Base-by-base conservation (phyloP, 176 grass and related monocot species). In the Pontederia paniculata region DNA sequence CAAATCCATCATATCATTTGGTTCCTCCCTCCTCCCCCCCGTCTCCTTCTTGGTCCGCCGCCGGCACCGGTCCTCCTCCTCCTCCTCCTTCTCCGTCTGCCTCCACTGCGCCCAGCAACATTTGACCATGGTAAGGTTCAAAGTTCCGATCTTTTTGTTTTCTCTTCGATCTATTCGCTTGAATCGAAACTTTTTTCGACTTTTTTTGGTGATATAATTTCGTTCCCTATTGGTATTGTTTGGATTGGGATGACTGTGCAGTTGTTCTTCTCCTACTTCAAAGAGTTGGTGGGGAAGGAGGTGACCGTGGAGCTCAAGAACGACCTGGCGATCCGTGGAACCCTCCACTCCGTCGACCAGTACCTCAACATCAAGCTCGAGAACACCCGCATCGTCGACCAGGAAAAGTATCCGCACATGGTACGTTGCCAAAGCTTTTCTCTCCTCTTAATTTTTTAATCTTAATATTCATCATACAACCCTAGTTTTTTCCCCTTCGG, bases 311-410 rank as follows among this genome's bases (percentile, higher is more conserved):
- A 95, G 65, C 77, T 88, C 43, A 95, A 95, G 84, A 95, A 95
- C 61, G 89, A 88, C 55, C 75, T 95, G 62, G 89, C 89, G 2
- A 95, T 95, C 63, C 66, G 81, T 41, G 89, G 89, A 45, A 95
- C 74, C 49, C 89, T 95, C 43, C 89, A 84, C 71, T 95, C 89
- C 28, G 89, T 95, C 3, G 89, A 95, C 55, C 89, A 88, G 62
- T 95, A 95, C 73, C 84, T 95, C 60, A 95, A 95, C 69, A 95
- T 95, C 78, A 95, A 95, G 81, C 84, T 95, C 21, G 89, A 95
- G 75, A 95, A 85, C 72, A 95, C 84, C 7, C 84, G 81, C 1
- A 81, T 95, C 31, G 89, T 95, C 13, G 84, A 85, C 79, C 72
- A 85, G 72, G 84, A 95, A 51, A 95, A 95, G 69, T 95, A 82